Conservation (phyloP, 352 stramenopile genomes). For the Halophytophthora polymorphica region DNA sequence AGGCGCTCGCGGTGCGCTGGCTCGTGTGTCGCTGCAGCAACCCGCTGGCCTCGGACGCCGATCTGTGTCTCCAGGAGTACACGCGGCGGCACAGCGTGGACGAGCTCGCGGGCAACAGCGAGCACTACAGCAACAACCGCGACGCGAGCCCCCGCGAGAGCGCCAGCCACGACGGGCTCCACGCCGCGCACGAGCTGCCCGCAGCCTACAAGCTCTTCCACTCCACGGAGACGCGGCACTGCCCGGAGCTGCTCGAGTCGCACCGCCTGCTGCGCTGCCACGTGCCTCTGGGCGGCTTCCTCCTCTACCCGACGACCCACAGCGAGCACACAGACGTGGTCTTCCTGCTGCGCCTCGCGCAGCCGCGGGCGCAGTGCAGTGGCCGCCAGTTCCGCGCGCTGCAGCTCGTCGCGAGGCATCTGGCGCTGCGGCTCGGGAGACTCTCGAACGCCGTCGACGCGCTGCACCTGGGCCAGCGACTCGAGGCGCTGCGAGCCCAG, state of each 20-base stretch:
- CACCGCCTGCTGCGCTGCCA: slow-evolving; percentile 57
- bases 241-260: slow-evolving; percentile 57
- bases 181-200: slow-evolving; percentile 29
- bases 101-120: slow-evolving; percentile 29
- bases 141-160: slow-evolving; percentile 10
- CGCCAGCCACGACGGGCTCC: slow-evolving; percentile 9
- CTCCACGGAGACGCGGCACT: slow-evolving; percentile 66
- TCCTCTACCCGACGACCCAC: slow-evolving; percentile 62
- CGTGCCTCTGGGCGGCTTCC: slow-evolving; percentile 62
- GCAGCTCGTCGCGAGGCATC: slow-evolving; percentile 51
- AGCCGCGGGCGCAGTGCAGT: slow-evolving; percentile 24
- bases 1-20: slow-evolving; percentile 70
- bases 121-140: slow-evolving; percentile 40
- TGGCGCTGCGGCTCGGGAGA: slow-evolving; percentile 50
- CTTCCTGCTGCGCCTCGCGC: slow-evolving; percentile 63
- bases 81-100: slow-evolving; percentile 56
- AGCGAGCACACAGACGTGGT: slow-evolving; percentile 69
- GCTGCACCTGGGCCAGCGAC: slow-evolving; percentile 53
- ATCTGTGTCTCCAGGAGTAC: slow-evolving; percentile 75
- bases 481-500: slow-evolving; percentile 47
- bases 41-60: slow-evolving; percentile 63
- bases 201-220: slow-evolving; percentile 68
- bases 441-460: slow-evolving; percentile 60
- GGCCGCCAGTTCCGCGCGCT: slow-evolving; percentile 64
- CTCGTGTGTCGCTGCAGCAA: slow-evolving; percentile 60